These are phyloP conservation scores for Pythium vanterpoolii DNA, from an alignment of 352 stramenopile genomes.

Conservation along the genomic window DNA sequence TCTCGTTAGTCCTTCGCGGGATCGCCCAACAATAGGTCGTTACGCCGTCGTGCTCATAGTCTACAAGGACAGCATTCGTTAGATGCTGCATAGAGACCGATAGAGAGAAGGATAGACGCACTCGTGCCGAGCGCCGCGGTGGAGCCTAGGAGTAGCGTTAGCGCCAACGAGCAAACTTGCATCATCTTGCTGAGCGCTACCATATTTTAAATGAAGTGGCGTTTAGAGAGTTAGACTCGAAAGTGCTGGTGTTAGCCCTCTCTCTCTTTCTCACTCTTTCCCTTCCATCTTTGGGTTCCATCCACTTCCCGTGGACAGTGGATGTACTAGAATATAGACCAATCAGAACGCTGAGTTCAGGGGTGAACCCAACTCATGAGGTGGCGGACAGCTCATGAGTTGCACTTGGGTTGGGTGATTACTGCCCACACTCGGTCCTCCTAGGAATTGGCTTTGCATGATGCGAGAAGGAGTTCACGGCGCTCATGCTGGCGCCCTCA, in stretches of 20 bases:
- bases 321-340: neutral
- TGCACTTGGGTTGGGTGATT: neutral
- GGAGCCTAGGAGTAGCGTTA: neutral
- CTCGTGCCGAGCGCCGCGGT: slow-evolving; percentile 9
- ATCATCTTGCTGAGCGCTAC: neutral
- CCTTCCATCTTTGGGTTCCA: neutral
- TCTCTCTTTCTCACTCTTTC: neutral
- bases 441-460: no score
- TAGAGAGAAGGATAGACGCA: neutral
- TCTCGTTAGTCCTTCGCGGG: slow-evolving; percentile 18
- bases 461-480: no score
- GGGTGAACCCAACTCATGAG: neutral
- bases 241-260: neutral
- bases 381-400: no score
- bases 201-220: no score
- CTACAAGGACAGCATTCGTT: slow-evolving; percentile 11
- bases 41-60: slow-evolving; percentile 27
- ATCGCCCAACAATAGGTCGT: slow-evolving; percentile 34
- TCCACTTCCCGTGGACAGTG: neutral
- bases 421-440: no score
- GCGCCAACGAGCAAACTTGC: neutral
- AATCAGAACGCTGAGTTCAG: neutral
- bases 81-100: neutral
- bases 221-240: no score
- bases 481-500: no score